Evolutionary conservation across 1,284 basidiomycete species (phyloP).

Genomic region (Rugosomyces carneus): DNA sequence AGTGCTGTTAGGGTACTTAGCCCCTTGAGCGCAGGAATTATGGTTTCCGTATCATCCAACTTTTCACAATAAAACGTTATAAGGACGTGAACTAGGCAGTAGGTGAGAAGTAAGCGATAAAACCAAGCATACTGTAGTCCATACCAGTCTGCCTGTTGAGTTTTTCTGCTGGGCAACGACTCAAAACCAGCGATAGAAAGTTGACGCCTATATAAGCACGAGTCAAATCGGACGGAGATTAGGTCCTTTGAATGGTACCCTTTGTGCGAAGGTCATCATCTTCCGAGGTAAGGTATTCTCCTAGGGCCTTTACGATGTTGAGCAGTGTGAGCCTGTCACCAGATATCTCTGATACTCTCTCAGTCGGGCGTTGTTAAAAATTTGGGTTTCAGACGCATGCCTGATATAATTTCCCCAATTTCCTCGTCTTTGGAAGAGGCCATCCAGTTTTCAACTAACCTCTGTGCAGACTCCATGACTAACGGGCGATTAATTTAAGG

Average conservation of each 20-base stretch:
- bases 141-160: conserved; percentile 81
- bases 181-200: conserved; percentile 64
- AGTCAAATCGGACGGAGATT: conserved; percentile 4
- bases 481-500: neutral
- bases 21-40: conserved; percentile 73
- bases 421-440: conserved; percentile 57
- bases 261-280: conserved; percentile 75
- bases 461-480: conserved; percentile 31
- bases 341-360: conserved; percentile 52
- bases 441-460: conserved; percentile 71
- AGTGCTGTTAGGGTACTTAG: conserved; percentile 64
- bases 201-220: conserved; percentile 55
- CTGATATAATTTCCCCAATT: conserved; percentile 52
- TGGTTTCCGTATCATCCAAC: conserved; percentile 78
- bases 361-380: conserved; percentile 9
- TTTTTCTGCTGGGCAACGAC: conserved; percentile 51
- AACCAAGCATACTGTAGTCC: conserved; percentile 20
- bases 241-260: conserved; percentile 38
- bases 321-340: conserved; percentile 60
- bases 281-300: conserved; percentile 83
- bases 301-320: conserved; percentile 81
- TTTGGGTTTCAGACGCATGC: conserved; percentile 29
- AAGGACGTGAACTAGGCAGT: conserved; percentile 66
- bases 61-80: conserved; percentile 83
- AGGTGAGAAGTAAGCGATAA: conserved; percentile 3